These are phyloP conservation scores for Coemansia sp. DNA, from an alignment of 192 early-diverging fungal species.

Conservation along the genomic window DNA sequence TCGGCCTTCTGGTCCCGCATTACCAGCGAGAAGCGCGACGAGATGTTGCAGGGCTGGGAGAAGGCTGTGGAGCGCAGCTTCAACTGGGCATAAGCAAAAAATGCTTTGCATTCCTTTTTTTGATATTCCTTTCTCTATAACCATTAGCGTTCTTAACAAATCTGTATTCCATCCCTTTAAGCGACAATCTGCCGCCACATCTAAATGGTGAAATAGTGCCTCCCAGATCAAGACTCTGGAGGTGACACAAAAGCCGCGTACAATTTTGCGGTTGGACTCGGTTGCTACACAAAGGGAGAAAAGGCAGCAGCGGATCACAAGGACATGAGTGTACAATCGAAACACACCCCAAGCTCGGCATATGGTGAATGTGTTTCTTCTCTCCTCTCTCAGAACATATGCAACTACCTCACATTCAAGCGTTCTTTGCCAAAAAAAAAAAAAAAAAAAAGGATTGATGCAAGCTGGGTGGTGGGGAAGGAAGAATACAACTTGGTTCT, in stretches of 20 bases:
- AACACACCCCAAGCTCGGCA: not conserved
- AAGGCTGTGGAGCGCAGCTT: conserved; percentile 74
- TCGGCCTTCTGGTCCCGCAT: conserved; percentile 57
- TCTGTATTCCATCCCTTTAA: not conserved
- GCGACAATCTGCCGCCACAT: not conserved
- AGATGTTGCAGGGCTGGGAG: conserved; percentile 70
- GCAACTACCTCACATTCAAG: not conserved
- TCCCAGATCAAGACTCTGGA: not conserved
- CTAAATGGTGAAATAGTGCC: not conserved
- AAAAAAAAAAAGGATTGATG: not conserved
- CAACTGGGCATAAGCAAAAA: conserved; percentile 59
- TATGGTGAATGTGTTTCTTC: not conserved
- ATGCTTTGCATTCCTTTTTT: conserved; percentile 11
- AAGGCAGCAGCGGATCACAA: not conserved
- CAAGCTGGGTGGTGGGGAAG: not conserved
- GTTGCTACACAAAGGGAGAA: too few relatives aligned
- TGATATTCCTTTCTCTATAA: not conserved
- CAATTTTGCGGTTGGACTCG: too few relatives aligned
- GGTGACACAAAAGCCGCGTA: too few relatives aligned
- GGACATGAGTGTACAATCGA: not conserved
- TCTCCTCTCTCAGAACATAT: not conserved
- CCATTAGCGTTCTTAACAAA: not conserved
- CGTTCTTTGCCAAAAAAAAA: not conserved
- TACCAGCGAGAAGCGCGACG: conserved; percentile 60
- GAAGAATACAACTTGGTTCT: not conserved